phyloP scores from a whole-genome alignment of 257 asterid genomes.

The Anisodus acutangulus region DNA sequence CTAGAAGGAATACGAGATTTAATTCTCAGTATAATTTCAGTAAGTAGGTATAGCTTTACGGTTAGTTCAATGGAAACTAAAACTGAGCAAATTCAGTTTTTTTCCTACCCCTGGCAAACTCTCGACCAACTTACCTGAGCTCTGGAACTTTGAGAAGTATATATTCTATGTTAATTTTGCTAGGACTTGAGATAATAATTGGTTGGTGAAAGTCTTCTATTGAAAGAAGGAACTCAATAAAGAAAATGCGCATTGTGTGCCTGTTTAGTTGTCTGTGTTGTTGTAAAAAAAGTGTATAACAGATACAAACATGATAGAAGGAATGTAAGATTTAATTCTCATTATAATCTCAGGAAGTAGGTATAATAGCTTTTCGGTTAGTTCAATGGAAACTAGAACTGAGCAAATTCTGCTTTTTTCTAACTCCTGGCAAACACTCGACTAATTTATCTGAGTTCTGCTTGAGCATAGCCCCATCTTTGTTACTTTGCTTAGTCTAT shows the following conservation, averaged over 20 bases:
- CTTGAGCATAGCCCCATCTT: neutral
- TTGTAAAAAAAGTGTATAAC: neutral
- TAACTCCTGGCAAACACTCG: neutral
- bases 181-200: no score
- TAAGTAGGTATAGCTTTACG: conserved; percentile 1
- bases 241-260: no score
- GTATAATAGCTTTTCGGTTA: neutral
- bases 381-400: neutral
- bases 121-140: neutral
- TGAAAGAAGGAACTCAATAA: no score
- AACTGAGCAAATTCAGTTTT: neutral
- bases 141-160: neutral
- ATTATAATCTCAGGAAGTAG: neutral
- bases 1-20: neutral
- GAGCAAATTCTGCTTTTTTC: neutral
- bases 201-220: no score
- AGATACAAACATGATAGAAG: neutral
- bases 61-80: neutral
- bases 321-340: neutral
- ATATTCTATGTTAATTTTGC: neutral
- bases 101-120: neutral
- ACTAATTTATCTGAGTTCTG: neutral
- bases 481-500: neutral
- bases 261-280: neutral
- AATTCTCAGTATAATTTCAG: neutral